These are phyloP conservation scores for Arachnopeziza araneosa DNA, from an alignment of 2,329 filamentous ascomycete species.

Conservation along the genomic window DNA sequence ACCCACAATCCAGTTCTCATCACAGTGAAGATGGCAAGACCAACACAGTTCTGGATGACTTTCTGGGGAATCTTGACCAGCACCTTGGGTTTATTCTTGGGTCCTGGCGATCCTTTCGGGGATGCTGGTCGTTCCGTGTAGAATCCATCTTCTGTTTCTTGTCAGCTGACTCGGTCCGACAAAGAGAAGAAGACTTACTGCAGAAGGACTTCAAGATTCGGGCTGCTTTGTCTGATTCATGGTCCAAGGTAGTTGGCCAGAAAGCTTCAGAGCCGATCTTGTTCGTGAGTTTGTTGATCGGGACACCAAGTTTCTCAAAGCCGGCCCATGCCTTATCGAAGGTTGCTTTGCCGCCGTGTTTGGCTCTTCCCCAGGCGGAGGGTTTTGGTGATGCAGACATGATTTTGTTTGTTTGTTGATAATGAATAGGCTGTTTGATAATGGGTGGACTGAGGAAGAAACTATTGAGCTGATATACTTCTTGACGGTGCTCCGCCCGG, in stretches of 20 bases:
- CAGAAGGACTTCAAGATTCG: slow-evolving; percentile 87
- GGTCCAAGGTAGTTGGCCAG: slow-evolving; percentile 77
- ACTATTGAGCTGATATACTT: background rate
- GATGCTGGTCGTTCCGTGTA: slow-evolving; percentile 44
- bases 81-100: slow-evolving; percentile 52
- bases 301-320: slow-evolving; percentile 62
- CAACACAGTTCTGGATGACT: slow-evolving; percentile 84
- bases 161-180: slow-evolving; percentile 3
- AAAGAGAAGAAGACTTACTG: slow-evolving; percentile 48
- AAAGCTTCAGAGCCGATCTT: slow-evolving; percentile 77
- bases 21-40: slow-evolving; percentile 88
- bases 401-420: background rate
- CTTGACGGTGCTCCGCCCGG: background rate
- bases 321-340: slow-evolving; percentile 69
- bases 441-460: background rate
- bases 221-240: slow-evolving; percentile 86
- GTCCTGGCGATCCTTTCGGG: slow-evolving; percentile 21
- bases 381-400: background rate
- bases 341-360: slow-evolving; percentile 52
- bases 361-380: slow-evolving; percentile 28
- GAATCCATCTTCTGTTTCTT: slow-evolving; percentile 55
- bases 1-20: slow-evolving; percentile 93
- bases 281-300: slow-evolving; percentile 77
- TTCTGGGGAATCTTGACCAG: slow-evolving; percentile 78
- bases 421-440: background rate